Evolutionary conservation across 345 rosid genomes (phyloP), one percentile per base, ranked within the genome.

Genomic region (Eucalyptus tenuipes): DNA sequence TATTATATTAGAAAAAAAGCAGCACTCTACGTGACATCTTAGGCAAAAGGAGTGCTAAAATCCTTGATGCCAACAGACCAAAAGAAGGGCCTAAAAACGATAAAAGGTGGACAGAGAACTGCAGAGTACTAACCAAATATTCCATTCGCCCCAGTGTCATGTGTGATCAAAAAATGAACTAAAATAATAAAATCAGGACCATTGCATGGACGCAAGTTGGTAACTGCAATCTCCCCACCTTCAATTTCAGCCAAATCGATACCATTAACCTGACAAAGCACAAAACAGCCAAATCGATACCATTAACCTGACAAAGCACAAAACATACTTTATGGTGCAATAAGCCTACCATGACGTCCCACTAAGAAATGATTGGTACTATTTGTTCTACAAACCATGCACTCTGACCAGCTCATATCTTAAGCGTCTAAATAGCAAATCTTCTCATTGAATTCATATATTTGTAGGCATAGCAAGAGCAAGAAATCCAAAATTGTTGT

Each of bases 131-230:
- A 29, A 85, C 57, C 57, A 49, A 33, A 10, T 45, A 17, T 7
- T 49, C 11, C 29, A 50, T 16, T 24, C 7, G 61, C 13, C 17
- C 86, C 16, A 61, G 61, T 86, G 47, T 87, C 92, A 49, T 81
- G 91, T 47, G 55, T 50, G 47, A 82, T 53, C 31, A 87, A 90
- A 89, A 95, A 91, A 14, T 42, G 91, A 84, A 95, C 93, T 88
- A 92, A 92, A 57, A 95, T 64, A n/a, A 90, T 87, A 90, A 94
- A 96, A 25, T 91, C 93, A 13, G 93, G 92, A 85, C 97, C 96
- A 91, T 88, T 94, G 94, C 95, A 92, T 64, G 97, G 93, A 88
- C 91, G 93, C 90, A 95, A 91, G 90, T 95, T 94, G 87, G 96
- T 94, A 85, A 89, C 88, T 85, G 95, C 95, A 89, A 92, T 93